phyloP scores from a whole-genome alignment of 176 grass and related monocot genomes.

The Hordeum marinum region DNA sequence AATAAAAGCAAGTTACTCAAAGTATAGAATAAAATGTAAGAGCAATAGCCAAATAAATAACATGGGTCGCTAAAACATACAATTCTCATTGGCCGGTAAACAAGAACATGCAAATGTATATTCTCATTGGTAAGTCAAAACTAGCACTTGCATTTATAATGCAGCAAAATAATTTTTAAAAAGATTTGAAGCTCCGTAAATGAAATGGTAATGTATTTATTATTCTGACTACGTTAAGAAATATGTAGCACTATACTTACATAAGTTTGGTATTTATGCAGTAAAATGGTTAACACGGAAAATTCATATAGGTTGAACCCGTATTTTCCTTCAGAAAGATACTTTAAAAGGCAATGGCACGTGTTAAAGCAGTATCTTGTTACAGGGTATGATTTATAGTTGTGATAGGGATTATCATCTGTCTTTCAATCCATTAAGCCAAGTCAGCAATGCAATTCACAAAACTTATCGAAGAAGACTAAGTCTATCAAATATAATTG shows the following conservation, averaged over 20 bases:
- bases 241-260: slow-evolving; percentile 2
- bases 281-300: background rate
- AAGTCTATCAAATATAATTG: background rate
- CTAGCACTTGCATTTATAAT: background rate
- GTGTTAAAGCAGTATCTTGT: background rate
- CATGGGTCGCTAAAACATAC: background rate
- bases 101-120: background rate
- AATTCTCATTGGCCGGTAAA: slow-evolving; percentile 8
- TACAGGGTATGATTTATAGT: background rate
- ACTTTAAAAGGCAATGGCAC: background rate
- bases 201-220: background rate
- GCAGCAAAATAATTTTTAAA: background rate
- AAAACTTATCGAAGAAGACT: background rate
- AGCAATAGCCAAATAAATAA: slow-evolving; percentile 2
- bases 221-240: background rate
- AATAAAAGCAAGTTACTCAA: slow-evolving; percentile 24
- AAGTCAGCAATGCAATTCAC: background rate
- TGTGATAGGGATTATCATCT: background rate
- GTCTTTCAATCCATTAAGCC: slow-evolving; percentile 18
- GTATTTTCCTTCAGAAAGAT: background rate
- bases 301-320: slow-evolving; percentile 2
- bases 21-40: background rate
- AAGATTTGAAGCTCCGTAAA: background rate
- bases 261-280: background rate
- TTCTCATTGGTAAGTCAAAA: background rate